Conservation (phyloP, 2,329 filamentous ascomycete genomes). For the Diaporthe caulivora region DNA sequence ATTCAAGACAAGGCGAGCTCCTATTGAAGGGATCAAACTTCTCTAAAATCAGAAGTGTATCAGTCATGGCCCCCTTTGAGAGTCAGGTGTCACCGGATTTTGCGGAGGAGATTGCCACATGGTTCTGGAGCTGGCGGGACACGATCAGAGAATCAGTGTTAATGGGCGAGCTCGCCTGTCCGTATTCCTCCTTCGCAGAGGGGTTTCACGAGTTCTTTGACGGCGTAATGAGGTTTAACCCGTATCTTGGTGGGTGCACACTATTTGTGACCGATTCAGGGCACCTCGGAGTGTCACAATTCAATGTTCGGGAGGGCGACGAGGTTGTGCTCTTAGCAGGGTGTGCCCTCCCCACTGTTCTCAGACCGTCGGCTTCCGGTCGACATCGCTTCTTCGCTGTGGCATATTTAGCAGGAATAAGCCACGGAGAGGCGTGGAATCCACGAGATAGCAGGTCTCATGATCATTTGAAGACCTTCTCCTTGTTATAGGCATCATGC, state of each 20-base stretch:
- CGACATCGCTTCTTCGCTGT: constrained; percentile 2
- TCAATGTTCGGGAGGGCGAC: neutral
- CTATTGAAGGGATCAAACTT: neutral
- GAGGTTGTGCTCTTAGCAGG: constrained; percentile 20
- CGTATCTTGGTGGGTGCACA: neutral
- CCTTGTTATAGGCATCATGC: neutral
- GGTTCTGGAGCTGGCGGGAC: constrained; percentile 18
- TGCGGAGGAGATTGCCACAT: constrained; percentile 10
- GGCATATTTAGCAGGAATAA: constrained; percentile 7
- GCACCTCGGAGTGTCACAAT: constrained; percentile 12
- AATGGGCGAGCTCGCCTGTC: neutral
- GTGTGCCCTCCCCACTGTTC: neutral
- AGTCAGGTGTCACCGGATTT: neutral
- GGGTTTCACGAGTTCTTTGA: constrained; percentile 11
- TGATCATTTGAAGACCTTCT: neutral
- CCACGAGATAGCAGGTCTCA: constrained; percentile 8
- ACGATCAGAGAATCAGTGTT: neutral
- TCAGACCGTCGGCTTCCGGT: neutral
- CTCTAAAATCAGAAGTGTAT: neutral
- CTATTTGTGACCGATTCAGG: neutral
- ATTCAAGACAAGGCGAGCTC: neutral
- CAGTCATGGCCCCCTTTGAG: neutral
- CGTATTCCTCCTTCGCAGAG: constrained; percentile 4
- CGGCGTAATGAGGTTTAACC: constrained; percentile 13
- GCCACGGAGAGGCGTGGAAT: constrained; percentile 13